phyloP scores from a whole-genome alignment of 1,284 basidiomycete genomes.

The Microbotryomycetes sp. region DNA sequence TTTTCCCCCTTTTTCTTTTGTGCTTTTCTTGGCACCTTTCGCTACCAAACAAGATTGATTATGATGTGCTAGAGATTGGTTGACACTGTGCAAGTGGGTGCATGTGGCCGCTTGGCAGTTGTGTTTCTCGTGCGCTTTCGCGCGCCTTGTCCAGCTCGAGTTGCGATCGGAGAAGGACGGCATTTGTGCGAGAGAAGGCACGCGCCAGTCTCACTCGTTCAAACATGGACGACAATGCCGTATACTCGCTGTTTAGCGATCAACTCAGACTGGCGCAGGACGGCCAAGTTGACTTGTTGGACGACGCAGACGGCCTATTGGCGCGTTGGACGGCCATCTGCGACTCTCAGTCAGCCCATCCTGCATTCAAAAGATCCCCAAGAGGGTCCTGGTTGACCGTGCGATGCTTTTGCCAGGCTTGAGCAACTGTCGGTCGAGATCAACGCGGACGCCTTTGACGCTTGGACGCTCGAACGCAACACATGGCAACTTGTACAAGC shows the following conservation, averaged over 20 bases:
- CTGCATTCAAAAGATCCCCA: not conserved
- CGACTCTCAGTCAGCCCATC: slow-evolving; percentile 15
- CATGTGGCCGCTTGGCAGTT: no score
- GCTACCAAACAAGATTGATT: no score
- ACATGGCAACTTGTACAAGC: slow-evolving; percentile 74
- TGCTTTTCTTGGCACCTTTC: no score
- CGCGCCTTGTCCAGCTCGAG: no score
- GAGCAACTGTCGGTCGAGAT: slow-evolving; percentile 32
- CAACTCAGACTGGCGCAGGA: slow-evolving; percentile 23
- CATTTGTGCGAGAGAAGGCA: no score
- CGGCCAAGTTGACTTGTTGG: slow-evolving; percentile 25
- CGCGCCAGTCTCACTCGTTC: not conserved
- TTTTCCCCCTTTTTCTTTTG: no score
- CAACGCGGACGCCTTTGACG: slow-evolving; percentile 51
- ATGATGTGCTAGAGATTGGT: no score
- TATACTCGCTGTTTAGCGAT: slow-evolving; percentile 28
- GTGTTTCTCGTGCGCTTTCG: no score
- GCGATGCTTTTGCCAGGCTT: slow-evolving; percentile 7
- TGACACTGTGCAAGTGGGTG: no score
- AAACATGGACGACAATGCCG: slow-evolving; percentile 1
- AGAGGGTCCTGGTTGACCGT: not conserved
- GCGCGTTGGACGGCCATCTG: slow-evolving; percentile 20
- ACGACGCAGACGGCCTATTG: slow-evolving; percentile 26
- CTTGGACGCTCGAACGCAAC: slow-evolving; percentile 63
- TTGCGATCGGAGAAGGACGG: no score